Percentiles rank a stretch among this genome's conserved stretches.
Conservation (phyloP, 163 green algal genomes). For the Scenedesmus sp. region DNA sequence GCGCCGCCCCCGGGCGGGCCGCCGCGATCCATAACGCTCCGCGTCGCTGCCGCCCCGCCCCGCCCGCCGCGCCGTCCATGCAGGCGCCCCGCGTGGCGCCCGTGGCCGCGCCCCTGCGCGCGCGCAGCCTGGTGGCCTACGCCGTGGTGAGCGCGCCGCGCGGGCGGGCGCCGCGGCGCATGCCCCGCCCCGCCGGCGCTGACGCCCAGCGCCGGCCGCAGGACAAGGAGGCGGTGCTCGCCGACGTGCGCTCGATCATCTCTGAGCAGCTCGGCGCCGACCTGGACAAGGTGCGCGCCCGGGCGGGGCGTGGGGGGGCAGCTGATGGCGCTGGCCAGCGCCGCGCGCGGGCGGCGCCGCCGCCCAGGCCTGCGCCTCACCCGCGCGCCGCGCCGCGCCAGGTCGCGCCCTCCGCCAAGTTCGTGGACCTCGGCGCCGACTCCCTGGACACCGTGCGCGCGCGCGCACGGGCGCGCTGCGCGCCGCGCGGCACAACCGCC, state of each 20-base stretch:
- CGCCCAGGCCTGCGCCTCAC: too few species aligned
- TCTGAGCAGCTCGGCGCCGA: conserved; percentile 94
- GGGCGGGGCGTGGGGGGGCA: not conserved
- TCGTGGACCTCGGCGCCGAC: conserved; percentile 97
- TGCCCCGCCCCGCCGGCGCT: too few species aligned
- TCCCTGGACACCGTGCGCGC: conserved; percentile 89
- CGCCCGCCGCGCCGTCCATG: conserved; percentile 1
- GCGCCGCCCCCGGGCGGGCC: too few species aligned
- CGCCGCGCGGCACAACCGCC: too few species aligned
- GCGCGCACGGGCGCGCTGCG: too few species aligned
- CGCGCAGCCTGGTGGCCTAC: conserved; percentile 59
- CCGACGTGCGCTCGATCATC: conserved; percentile 92
- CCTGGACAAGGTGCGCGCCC: conserved; percentile 87
- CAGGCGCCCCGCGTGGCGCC: conserved; percentile 42
- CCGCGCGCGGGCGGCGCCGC: too few species aligned
- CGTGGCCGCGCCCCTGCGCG: conserved; percentile 55
- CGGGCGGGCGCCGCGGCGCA: not conserved
- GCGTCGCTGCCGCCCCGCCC: too few species aligned
- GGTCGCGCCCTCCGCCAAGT: conserved; percentile 91
- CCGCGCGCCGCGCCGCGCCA: conserved; percentile 33
- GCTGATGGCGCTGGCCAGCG: too few species aligned
- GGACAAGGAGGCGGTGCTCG: conserved; percentile 84
- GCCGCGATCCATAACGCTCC: conserved; percentile 29
- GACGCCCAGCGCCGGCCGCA: too few species aligned
- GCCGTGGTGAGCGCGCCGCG: conserved; percentile 56